A percentile compares a stretch with the other conserved stretches of the same genome.
phyloP scores from a whole-genome alignment of 345 rosid genomes.

The Hibiscus trionum region DNA sequence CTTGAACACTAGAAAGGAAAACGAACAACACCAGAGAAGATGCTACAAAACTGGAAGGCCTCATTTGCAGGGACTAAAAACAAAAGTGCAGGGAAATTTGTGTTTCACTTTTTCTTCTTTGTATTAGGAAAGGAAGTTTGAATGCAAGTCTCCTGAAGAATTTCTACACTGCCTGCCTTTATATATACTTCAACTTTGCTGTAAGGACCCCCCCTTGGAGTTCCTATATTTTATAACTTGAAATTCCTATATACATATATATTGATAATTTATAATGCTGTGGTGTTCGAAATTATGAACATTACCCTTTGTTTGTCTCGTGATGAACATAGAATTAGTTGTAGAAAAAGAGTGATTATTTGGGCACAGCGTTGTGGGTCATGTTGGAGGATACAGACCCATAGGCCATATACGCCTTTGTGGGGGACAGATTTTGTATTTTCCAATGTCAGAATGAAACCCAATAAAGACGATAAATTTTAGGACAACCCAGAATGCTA shows the following conservation, averaged over 20 bases:
- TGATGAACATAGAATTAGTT: too few relatives aligned
- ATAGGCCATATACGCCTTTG: neutral
- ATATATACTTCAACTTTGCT: neutral
- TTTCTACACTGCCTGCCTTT: neutral
- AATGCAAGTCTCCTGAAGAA: neutral
- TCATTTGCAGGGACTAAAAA: neutral
- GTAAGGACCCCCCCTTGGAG: conserved; percentile 4
- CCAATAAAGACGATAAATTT: conserved; percentile 1
- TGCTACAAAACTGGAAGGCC: neutral
- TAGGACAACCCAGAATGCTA: neutral
- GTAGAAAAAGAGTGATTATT: too few relatives aligned
- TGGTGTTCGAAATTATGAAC: neutral
- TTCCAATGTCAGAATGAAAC: conserved; percentile 3
- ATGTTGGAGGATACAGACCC: neutral
- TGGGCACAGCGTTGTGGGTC: neutral
- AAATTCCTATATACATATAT: neutral
- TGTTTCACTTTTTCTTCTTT: neutral
- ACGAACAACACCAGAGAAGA: neutral
- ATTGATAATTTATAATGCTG: neutral
- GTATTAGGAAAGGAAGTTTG: neutral
- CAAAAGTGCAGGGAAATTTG: neutral
- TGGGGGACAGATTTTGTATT: neutral
- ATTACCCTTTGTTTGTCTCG: neutral
- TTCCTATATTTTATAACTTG: neutral
- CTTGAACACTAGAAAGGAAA: neutral